Evolutionary conservation across 1,284 basidiomycete genomes (phyloP).

Genomic region (Termitomyces sp.): DNA sequence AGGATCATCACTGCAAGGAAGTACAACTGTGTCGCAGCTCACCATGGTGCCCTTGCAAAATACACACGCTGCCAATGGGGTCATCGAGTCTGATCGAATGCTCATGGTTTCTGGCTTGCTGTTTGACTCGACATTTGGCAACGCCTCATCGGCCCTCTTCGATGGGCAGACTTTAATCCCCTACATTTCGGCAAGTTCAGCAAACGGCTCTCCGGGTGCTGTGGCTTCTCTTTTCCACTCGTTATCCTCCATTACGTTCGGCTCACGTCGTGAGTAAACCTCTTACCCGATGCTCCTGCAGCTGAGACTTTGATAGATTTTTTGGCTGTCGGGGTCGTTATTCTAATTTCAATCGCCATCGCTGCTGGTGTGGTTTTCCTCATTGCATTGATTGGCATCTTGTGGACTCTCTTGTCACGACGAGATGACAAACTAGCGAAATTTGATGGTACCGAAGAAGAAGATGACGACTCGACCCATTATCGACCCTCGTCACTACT

Average conservation of each 20-base stretch:
- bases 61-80: constrained; percentile 61
- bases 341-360: constrained; percentile 96
- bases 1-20: constrained; percentile 52
- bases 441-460: constrained; percentile 57
- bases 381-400: constrained; percentile 80
- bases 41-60: constrained; percentile 85
- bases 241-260: constrained; percentile 70
- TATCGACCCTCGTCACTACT: constrained; percentile 77
- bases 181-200: constrained; percentile 70
- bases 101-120: constrained; percentile 85
- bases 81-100: constrained; percentile 85
- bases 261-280: constrained; percentile 56
- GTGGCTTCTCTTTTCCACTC: constrained; percentile 83
- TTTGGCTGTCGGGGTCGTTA: constrained; percentile 89
- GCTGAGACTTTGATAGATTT: constrained; percentile 49
- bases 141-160: constrained; percentile 80
- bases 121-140: constrained; percentile 66
- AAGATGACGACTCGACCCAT: constrained; percentile 68
- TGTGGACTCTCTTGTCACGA: constrained; percentile 84
- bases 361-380: constrained; percentile 93
- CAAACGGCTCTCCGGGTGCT: constrained; percentile 66
- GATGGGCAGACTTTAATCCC: constrained; percentile 85
- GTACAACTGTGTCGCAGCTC: constrained; percentile 74
- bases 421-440: constrained; percentile 64
- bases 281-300: neutral